Percentiles rank a stretch among this genome's conserved stretches.
Conservation (phyloP, 2,329 filamentous ascomycete genomes). For the Didymella segeticola region DNA sequence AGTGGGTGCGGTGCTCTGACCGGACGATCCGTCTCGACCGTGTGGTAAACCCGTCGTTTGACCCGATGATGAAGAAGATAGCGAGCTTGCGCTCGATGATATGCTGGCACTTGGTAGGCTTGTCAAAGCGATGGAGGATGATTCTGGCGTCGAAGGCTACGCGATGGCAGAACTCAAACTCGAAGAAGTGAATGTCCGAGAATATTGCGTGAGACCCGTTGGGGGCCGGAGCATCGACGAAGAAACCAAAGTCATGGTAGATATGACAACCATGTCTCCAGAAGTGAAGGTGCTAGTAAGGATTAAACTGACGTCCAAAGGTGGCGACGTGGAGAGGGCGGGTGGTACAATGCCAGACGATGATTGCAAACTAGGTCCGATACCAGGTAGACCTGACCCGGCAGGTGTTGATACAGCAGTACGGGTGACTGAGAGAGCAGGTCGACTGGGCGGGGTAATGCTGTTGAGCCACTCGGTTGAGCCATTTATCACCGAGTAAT, state of each 20-base stretch:
- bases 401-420: slow-evolving; percentile 5
- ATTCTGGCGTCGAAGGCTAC: background rate
- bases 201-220: background rate
- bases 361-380: background rate
- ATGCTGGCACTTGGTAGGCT: too few species aligned
- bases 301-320: background rate
- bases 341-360: background rate
- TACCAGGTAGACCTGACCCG: slow-evolving; percentile 4
- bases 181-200: background rate
- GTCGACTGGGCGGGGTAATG: slow-evolving; percentile 35
- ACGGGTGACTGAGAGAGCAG: slow-evolving; percentile 16
- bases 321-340: background rate
- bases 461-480: slow-evolving; percentile 43
- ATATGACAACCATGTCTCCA: background rate
- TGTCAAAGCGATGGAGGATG: background rate
- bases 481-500: slow-evolving; percentile 42
- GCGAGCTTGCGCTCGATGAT: background rate
- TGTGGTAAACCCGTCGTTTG: background rate
- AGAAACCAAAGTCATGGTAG: background rate
- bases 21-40: too few species aligned
- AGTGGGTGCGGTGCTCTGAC: background rate
- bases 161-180: background rate
- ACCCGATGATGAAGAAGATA: background rate
- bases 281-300: background rate
- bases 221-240: background rate